Evolutionary conservation across 2,329 filamentous ascomycete species (phyloP), one percentile per base, ranked within the genome.

Genomic region (Neopestalotiopsis rosae): DNA sequence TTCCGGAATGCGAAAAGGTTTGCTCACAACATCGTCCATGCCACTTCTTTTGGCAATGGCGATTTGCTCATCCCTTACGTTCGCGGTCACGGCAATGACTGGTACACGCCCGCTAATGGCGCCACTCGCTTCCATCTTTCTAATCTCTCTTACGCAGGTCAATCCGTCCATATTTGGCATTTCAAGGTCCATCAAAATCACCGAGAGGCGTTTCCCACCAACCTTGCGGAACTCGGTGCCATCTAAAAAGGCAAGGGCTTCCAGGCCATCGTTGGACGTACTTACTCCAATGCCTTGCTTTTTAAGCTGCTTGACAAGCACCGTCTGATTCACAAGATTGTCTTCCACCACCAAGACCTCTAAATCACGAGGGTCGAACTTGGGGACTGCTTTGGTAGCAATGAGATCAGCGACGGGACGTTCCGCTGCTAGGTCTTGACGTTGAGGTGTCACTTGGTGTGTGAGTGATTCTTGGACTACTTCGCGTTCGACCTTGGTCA

Each of bases 241-340:
- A 20, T 77, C 70, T 7, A 84, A 78, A 2, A 80, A 78, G 0
- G 81, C 81, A 1, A 87, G 75, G 0, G 65, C 91, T 76, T 92
- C 89, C 1, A 90, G 81, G 5, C 90, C 90, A 73, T 92, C 90
- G 52, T 89, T 80, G 4, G 89, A 90, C 0, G 87, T 87, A 68
- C 89, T 88, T 4, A 89, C 89, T 4, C 83, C 83, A 68, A 91
- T 86, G 4, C 87, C 85, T 17, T 87, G 84, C 73, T 90, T 90
- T 67, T 83, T 83, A 5, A 92, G 81, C 75, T 90, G 90, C 64
- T 89, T 90, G n/a, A 90, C 79, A 1, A 92, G 79, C 56, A 91
- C 90, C 72, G 90, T 90, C 74, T 91, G 90, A 75, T 92, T 92
- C 71, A 91, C 90, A 4, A 85, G 81, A 74, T 92, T 92, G 74